Conservation (phyloP, 1,139 yeast genomes). For the Geotrichum carabidarum region DNA sequence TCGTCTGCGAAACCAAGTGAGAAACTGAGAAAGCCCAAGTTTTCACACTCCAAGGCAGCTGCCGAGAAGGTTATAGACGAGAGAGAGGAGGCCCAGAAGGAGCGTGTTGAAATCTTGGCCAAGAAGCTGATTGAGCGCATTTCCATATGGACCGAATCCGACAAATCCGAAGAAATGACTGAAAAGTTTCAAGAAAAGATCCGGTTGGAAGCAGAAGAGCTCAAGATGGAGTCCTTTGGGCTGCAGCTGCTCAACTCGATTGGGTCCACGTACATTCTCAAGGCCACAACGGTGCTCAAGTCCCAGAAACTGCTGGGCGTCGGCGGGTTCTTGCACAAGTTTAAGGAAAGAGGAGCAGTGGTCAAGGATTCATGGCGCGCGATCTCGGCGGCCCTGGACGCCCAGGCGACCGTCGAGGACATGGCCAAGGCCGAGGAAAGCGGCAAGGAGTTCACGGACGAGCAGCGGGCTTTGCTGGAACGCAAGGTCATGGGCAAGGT, state of each 20-base stretch:
- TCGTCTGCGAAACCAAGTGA: constrained; percentile 28
- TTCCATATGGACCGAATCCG: constrained; percentile 79
- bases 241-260: constrained; percentile 82
- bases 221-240: constrained; percentile 93
- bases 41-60: constrained; percentile 51
- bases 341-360: constrained; percentile 83
- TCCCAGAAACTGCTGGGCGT: constrained; percentile 75
- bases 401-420: constrained; percentile 79
- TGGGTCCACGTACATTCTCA: constrained; percentile 70
- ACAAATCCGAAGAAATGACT: constrained; percentile 64
- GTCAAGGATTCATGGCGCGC: constrained; percentile 84
- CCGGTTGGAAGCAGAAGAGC: constrained; percentile 75
- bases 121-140: constrained; percentile 60
- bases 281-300: constrained; percentile 54
- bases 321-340: constrained; percentile 77
- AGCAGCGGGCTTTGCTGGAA: constrained; percentile 81
- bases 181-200: constrained; percentile 65
- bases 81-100: constrained; percentile 62
- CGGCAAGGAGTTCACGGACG: constrained; percentile 64
- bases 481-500: constrained; percentile 84
- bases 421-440: constrained; percentile 46
- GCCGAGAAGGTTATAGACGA: constrained; percentile 76
- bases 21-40: constrained; percentile 43
- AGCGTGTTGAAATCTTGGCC: constrained; percentile 61
- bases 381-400: constrained; percentile 83